Evolutionary conservation across 257 asterid species (phyloP).

Genomic region (Solanum bulbocastanum): DNA sequence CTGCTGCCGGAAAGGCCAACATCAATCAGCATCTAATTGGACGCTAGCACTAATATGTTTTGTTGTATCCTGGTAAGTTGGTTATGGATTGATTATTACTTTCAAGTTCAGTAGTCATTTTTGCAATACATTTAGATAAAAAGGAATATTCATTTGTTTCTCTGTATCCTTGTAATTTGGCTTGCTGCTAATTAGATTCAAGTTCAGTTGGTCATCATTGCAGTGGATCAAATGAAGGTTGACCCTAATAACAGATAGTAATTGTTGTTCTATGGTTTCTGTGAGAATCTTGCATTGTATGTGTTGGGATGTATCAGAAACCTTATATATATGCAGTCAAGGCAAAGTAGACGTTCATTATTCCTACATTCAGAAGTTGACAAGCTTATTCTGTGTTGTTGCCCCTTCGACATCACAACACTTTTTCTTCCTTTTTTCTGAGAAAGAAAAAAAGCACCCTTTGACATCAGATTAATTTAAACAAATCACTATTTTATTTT

Average conservation of each 20-base stretch:
- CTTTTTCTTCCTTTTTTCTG: background rate
- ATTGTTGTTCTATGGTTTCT: background rate
- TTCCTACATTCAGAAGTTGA: background rate
- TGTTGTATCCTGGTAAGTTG: conserved; percentile 72
- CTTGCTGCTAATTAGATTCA: background rate
- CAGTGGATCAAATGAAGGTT: background rate
- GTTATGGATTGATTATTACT: background rate
- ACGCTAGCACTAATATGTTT: conserved; percentile 66
- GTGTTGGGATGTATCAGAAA: background rate
- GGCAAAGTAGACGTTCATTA: background rate
- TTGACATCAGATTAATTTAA: background rate
- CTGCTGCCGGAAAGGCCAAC: conserved; percentile 63
- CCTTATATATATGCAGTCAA: background rate
- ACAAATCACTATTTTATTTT: background rate
- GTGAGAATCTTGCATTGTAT: background rate
- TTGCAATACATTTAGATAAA: background rate
- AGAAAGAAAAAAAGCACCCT: background rate
- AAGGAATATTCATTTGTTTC: background rate
- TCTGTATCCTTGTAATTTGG: background rate
- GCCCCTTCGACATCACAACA: background rate
- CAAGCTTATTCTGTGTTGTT: background rate
- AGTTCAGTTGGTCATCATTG: background rate
- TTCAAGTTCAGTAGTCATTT: background rate
- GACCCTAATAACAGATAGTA: background rate
- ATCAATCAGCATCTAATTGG: conserved; percentile 57